A percentile compares a stretch with the other conserved stretches of the same genome.
These are phyloP conservation scores for Quercus gilva DNA, from an alignment of 306 rosid species.

Conservation along the genomic window DNA sequence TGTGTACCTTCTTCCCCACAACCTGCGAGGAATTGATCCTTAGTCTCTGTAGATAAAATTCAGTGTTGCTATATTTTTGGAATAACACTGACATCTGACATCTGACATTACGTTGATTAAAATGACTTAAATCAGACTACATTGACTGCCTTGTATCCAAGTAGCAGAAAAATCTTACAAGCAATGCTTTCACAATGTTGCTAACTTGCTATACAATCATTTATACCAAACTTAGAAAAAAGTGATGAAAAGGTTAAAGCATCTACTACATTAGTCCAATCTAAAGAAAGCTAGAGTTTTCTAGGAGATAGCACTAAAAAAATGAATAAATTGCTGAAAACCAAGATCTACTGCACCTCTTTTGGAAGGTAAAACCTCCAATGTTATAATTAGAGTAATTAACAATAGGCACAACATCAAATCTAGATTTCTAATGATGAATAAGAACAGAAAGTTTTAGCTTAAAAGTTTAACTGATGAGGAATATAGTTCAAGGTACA, in stretches of 20 bases:
- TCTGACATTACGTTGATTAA: background rate
- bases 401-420: background rate
- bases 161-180: background rate
- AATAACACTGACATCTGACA: background rate
- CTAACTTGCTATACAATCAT: background rate
- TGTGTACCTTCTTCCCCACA: slow-evolving; percentile 39
- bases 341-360: background rate
- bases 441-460: background rate
- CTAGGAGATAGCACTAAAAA: background rate
- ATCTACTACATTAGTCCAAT: background rate
- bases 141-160: background rate
- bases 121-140: slow-evolving; percentile 11
- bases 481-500: background rate
- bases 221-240: background rate
- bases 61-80: background rate
- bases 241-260: background rate
- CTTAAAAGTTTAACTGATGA: slow-evolving; percentile 1
- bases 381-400: background rate
- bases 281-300: background rate
- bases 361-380: background rate
- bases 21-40: slow-evolving; percentile 43
- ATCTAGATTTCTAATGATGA: background rate
- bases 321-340: background rate
- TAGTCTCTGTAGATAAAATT: background rate
- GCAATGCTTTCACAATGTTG: background rate